These are phyloP conservation scores for Prunus davidiana DNA, from an alignment of 306 rosid genomes.

Conservation along the genomic window DNA sequence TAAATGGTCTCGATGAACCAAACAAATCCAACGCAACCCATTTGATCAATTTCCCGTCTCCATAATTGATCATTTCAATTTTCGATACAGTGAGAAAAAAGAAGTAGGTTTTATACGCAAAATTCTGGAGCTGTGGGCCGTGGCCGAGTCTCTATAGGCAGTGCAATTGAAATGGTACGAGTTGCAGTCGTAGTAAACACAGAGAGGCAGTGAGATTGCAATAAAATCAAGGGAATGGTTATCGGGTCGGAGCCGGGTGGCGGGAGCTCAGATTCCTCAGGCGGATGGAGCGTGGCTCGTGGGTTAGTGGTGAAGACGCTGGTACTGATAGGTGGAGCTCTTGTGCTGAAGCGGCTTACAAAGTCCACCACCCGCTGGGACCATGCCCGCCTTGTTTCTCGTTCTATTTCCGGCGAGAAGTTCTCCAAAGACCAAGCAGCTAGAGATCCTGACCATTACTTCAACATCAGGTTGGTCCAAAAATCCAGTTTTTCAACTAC, in stretches of 20 bases:
- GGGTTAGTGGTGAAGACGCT: conserved; percentile 70
- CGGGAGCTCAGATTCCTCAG: conserved; percentile 14
- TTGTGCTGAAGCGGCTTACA: conserved; percentile 80
- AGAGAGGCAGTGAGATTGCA: background rate
- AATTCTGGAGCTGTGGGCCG: too few species aligned
- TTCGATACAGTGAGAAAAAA: background rate
- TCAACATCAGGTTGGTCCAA: conserved; percentile 65
- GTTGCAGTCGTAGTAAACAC: background rate
- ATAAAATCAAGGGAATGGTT: conserved; percentile 33
- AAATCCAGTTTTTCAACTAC: background rate
- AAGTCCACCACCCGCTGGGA: conserved; percentile 99
- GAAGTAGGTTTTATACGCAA: background rate
- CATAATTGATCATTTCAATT: background rate
- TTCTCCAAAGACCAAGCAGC: conserved; percentile 89
- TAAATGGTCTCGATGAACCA: background rate
- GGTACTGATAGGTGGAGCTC: conserved; percentile 78
- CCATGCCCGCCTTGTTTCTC: conserved; percentile 76
- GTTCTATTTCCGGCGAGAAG: conserved; percentile 89
- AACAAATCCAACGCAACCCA: background rate
- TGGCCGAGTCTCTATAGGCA: background rate
- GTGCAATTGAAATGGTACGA: background rate
- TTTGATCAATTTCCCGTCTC: background rate
- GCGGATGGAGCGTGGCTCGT: conserved; percentile 64
- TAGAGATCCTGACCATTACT: conserved; percentile 88
- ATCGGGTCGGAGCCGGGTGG: conserved; percentile 31